These are phyloP conservation scores for Fusarium ramigenum DNA, from an alignment of 2,329 filamentous ascomycete genomes.

Conservation along the genomic window DNA sequence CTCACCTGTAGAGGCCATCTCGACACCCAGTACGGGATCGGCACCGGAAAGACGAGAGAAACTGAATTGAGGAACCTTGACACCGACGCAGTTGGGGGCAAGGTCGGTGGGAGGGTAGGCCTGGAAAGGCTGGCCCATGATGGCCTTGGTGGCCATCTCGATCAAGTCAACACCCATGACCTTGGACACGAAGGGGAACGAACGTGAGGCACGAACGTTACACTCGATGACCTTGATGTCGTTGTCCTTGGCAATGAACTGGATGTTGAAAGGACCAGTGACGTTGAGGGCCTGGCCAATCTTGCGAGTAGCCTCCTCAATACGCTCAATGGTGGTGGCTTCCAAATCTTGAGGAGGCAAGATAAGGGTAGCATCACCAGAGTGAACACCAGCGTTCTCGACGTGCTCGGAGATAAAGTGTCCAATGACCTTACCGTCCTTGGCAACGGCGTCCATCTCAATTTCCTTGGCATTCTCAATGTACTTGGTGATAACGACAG, in stretches of 20 bases:
- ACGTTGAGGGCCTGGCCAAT: constrained; percentile 94
- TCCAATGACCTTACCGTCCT: constrained; percentile 86
- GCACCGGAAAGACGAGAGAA: constrained; percentile 97
- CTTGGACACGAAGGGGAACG: constrained; percentile 98
- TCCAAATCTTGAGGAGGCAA: constrained; percentile 94
- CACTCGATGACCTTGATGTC: constrained; percentile 99
- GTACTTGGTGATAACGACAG: constrained; percentile 99
- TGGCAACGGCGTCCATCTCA: constrained; percentile 98
- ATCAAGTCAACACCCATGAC: constrained; percentile 98
- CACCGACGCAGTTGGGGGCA: constrained; percentile 84
- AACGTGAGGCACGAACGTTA: constrained; percentile 94
- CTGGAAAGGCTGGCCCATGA: constrained; percentile 83
- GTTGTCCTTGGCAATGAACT: constrained; percentile 99
- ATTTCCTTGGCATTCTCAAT: constrained; percentile 99
- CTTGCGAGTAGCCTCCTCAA: constrained; percentile 94
- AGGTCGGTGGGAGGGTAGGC: constrained; percentile 84
- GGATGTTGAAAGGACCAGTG: constrained; percentile 97
- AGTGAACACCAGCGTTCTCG: constrained; percentile 98
- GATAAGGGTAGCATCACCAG: constrained; percentile 95
- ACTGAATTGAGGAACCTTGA: constrained; percentile 98
- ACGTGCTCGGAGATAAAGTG: constrained; percentile 99
- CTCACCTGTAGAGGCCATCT: constrained; percentile 99
- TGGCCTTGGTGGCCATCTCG: constrained; percentile 98
- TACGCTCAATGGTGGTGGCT: constrained; percentile 85
- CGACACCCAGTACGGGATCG: constrained; percentile 94